Conservation (phyloP, 768 basidiomycete species). For the Tricholomella constricta region DNA sequence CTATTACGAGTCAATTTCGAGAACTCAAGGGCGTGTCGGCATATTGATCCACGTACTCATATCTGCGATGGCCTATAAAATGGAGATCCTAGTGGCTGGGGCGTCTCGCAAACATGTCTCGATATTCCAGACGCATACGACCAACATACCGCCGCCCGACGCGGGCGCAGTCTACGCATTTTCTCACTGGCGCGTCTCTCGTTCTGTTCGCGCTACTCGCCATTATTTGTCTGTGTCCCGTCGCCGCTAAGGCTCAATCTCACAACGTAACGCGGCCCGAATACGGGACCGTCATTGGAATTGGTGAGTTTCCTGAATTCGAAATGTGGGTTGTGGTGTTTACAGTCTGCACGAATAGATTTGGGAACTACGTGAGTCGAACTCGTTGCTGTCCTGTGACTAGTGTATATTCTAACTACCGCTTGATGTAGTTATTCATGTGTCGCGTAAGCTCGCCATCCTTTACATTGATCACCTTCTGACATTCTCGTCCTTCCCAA, state of each 20-base stretch:
- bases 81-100: not conserved
- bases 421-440: constrained; percentile 67
- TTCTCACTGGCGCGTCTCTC: constrained; percentile 46
- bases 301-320: constrained; percentile 46
- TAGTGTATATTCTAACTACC: not conserved
- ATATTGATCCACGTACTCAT: not conserved
- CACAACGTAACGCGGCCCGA: constrained; percentile 29
- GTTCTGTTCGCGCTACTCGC: constrained; percentile 56
- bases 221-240: constrained; percentile 68
- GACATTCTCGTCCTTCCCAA: constrained; percentile 21
- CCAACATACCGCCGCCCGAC: constrained; percentile 10
- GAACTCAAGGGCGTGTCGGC: constrained; percentile 6
- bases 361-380: constrained; percentile 70
- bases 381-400: not conserved
- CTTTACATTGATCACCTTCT: not conserved
- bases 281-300: constrained; percentile 85
- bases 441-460: constrained; percentile 30
- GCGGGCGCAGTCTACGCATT: constrained; percentile 10
- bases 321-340: not conserved
- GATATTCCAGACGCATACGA: constrained; percentile 13
- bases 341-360: constrained; percentile 40
- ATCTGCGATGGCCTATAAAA: not conserved
- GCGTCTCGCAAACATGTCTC: constrained; percentile 6
- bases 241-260: constrained; percentile 52
- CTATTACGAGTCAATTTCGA: not conserved